Percentiles rank a stretch among this genome's conserved stretches.
Conservation (phyloP, 2,329 filamentous ascomycete species). For the Massarina eburnea region DNA sequence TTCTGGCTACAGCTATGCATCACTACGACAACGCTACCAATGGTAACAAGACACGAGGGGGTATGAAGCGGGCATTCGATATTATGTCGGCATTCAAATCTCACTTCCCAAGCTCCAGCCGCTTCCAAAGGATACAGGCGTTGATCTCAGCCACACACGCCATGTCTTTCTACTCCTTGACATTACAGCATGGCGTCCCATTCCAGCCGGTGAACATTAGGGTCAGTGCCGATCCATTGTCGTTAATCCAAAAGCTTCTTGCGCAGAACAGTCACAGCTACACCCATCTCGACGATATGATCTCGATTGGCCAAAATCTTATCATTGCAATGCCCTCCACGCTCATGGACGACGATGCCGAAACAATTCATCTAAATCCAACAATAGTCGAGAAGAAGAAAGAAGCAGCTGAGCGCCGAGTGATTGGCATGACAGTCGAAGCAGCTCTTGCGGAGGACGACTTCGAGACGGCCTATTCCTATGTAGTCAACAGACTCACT, state of each 20-base stretch:
- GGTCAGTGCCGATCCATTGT: conserved; percentile 74
- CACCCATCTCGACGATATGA: conserved; percentile 71
- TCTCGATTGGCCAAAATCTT: conserved; percentile 69
- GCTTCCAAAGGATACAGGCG: conserved; percentile 61
- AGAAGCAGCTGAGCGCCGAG: conserved; percentile 61
- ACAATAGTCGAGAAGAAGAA: conserved; percentile 34
- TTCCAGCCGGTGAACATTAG: conserved; percentile 78
- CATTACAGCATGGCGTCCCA: conserved; percentile 76
- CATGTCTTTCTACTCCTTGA: conserved; percentile 74
- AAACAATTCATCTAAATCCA: conserved; percentile 40
- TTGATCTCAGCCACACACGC: conserved; percentile 73
- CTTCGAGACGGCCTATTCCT: conserved; percentile 86
- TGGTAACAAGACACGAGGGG: conserved; percentile 73
- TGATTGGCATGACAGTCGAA: conserved; percentile 79
- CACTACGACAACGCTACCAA: conserved; percentile 83
- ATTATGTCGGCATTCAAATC: conserved; percentile 63
- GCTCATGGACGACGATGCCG: conserved; percentile 51
- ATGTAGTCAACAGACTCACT: conserved; percentile 70
- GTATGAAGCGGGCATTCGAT: conserved; percentile 70
- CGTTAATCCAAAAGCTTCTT: conserved; percentile 70
- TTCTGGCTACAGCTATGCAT: conserved; percentile 65
- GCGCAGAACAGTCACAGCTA: conserved; percentile 76
- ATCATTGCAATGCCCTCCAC: conserved; percentile 46
- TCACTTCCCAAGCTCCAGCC: conserved; percentile 56
- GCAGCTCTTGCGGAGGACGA: conserved; percentile 74